phyloP scores from a whole-genome alignment of 2,329 filamentous ascomycete species.

The Lithohypha guttulata region DNA sequence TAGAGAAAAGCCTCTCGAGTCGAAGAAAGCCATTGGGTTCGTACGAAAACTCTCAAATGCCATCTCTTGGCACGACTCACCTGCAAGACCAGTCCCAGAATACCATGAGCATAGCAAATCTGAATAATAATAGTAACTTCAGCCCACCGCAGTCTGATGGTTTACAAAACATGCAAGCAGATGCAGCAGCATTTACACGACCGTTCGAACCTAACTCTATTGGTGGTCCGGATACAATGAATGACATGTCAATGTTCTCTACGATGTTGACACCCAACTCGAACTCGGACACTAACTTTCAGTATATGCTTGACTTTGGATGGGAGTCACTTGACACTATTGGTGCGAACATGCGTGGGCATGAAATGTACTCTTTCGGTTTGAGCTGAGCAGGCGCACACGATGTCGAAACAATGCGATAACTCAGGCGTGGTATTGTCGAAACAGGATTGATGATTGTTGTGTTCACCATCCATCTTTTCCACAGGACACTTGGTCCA shows the following conservation, averaged over 20 bases:
- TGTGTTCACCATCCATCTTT: too few species aligned
- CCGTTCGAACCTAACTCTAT: background rate
- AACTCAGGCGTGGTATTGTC: too few species aligned
- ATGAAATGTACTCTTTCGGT: slow-evolving; percentile 2
- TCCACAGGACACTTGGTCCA: too few species aligned
- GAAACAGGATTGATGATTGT: too few species aligned
- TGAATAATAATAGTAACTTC: background rate
- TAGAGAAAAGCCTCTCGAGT: slow-evolving; percentile 11
- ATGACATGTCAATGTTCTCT: slow-evolving; percentile 7
- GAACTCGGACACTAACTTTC: slow-evolving; percentile 15
- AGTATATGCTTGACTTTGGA: slow-evolving; percentile 17
- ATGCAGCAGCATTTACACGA: background rate
- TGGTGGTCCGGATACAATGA: background rate
- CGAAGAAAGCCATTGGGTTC: slow-evolving; percentile 1
- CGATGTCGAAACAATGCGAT: too few species aligned
- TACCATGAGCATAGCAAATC: slow-evolving; percentile 8
- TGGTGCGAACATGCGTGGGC: slow-evolving; percentile 6
- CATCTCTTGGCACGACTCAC: background rate
- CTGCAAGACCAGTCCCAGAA: background rate
- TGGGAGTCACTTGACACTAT: slow-evolving; percentile 20
- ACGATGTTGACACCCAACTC: slow-evolving; percentile 7
- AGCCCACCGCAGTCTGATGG: background rate
- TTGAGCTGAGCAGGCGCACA: too few species aligned
- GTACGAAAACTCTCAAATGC: background rate
- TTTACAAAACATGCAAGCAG: background rate